Evolutionary conservation across 1,139 yeast species (phyloP).

Genomic region (Pneumocystis canis): DNA sequence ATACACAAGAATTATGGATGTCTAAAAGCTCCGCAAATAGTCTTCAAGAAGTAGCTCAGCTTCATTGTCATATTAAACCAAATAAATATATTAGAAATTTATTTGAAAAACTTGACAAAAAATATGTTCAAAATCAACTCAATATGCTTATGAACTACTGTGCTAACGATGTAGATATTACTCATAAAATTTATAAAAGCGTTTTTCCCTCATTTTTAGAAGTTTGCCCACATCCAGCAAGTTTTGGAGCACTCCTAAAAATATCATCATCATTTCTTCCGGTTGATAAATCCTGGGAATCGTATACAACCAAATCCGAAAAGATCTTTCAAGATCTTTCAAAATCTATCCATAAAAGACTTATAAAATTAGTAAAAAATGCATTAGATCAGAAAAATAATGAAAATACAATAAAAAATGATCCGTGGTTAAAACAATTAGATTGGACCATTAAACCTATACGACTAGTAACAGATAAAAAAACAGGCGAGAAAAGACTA

Average conservation of each 20-base stretch:
- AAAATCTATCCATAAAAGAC: conserved; percentile 40
- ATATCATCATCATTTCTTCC: conserved; percentile 72
- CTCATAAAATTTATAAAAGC: conserved; percentile 52
- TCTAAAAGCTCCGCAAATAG: conserved; percentile 64
- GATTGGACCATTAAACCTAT: conserved; percentile 66
- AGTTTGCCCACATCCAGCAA: conserved; percentile 84
- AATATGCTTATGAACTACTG: conserved; percentile 59
- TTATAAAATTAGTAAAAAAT: conserved; percentile 46
- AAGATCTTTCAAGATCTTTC: conserved; percentile 45
- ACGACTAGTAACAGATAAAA: conserved; percentile 53
- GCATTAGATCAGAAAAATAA: conserved; percentile 33
- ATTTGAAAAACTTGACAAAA: conserved; percentile 44
- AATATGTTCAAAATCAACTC: conserved; percentile 42
- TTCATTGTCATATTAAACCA: conserved; percentile 60
- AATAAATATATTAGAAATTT: conserved; percentile 53
- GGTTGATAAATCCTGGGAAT: conserved; percentile 57
- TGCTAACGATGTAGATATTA: conserved; percentile 67
- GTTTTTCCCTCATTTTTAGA: conserved; percentile 54
- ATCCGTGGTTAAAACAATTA: conserved; percentile 82
- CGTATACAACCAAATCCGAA: conserved; percentile 60
- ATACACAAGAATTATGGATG: conserved; percentile 53
- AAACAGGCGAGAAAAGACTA: conserved; percentile 33
- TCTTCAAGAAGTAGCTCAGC: conserved; percentile 61
- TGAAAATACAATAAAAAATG: conserved; percentile 28
- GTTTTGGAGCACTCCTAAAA: conserved; percentile 73